Percentiles rank a stretch among this genome's conserved stretches.
Conservation (phyloP, 495 filamentous ascomycete species). For the Tricharina praecox region DNA sequence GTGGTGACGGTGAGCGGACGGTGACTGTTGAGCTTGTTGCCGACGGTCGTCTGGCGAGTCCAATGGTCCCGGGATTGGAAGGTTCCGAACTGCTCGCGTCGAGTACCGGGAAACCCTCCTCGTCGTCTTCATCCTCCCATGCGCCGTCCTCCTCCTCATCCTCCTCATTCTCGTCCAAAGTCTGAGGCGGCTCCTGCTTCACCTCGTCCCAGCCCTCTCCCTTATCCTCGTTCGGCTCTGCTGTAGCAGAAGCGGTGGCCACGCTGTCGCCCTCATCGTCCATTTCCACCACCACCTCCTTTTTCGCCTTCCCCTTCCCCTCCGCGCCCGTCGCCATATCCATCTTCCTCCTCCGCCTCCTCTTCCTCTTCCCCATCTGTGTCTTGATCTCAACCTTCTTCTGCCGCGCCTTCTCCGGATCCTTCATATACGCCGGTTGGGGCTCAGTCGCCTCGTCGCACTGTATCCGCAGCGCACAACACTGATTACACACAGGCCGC, state of each 20-base stretch:
- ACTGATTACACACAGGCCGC: slow-evolving; percentile 25
- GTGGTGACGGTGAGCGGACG: too few species aligned
- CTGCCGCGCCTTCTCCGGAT: slow-evolving; percentile 10
- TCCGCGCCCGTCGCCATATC: slow-evolving; percentile 1
- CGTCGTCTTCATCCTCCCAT: not conserved
- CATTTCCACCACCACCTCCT: not conserved
- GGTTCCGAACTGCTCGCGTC: not conserved
- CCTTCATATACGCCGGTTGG: slow-evolving; percentile 29
- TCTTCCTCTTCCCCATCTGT: slow-evolving; percentile 17
- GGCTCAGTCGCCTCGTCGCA: slow-evolving; percentile 27
- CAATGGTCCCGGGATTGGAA: not conserved
- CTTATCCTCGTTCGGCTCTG: not conserved
- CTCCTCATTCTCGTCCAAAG: too few species aligned
- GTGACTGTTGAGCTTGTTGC: too few species aligned
- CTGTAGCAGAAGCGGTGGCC: too few species aligned
- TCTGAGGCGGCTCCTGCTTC: too few species aligned
- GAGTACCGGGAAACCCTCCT: not conserved
- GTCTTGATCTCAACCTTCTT: slow-evolving; percentile 23
- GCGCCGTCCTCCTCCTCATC: not conserved
- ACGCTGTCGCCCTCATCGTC: not conserved
- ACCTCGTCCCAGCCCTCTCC: too few species aligned
- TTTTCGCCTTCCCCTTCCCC: not conserved
- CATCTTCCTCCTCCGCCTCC: slow-evolving; percentile 5
- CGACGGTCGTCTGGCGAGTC: too few species aligned
- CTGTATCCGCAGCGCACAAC: slow-evolving; percentile 24